These are phyloP conservation scores for Rhodomyrtus tomentosa DNA, from an alignment of 345 rosid species.

Conservation along the genomic window DNA sequence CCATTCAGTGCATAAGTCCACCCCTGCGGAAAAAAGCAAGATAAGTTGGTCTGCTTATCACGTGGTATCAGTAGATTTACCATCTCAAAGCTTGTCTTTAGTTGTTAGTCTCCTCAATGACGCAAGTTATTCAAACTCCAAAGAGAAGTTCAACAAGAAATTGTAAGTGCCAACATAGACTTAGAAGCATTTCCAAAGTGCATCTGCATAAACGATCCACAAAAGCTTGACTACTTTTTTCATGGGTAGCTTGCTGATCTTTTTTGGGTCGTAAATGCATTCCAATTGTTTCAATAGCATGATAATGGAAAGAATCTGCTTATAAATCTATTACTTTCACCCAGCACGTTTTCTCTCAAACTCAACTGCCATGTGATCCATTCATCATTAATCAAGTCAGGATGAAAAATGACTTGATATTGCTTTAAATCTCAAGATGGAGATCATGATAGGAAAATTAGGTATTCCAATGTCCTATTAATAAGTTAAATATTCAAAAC, in stretches of 20 bases:
- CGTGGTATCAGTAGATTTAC: not conserved
- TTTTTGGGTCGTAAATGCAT: not conserved
- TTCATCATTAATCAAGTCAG: not conserved
- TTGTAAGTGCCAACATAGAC: not conserved
- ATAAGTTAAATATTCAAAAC: not conserved
- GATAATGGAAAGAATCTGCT: not conserved
- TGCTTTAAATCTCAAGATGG: not conserved
- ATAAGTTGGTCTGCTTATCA: not conserved
- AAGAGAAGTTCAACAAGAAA: not conserved
- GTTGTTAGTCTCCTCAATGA: not conserved
- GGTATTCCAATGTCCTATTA: not conserved
- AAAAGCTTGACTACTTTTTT: not conserved
- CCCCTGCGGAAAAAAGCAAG: slow-evolving; percentile 31
- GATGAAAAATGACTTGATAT: not conserved
- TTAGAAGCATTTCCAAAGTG: not conserved
- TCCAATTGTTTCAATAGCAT: not conserved
- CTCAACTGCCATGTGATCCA: not conserved
- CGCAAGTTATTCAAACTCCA: not conserved
- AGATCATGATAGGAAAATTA: not conserved
- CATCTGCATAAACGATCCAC: not conserved
- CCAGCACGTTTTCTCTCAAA: not conserved
- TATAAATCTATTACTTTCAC: not conserved
- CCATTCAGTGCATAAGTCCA: slow-evolving; percentile 84
- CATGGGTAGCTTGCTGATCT: not conserved
- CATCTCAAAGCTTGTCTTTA: not conserved